Evolutionary conservation across 2,329 filamentous ascomycete genomes (phyloP).

Genomic region (Aspergillus sp.): DNA sequence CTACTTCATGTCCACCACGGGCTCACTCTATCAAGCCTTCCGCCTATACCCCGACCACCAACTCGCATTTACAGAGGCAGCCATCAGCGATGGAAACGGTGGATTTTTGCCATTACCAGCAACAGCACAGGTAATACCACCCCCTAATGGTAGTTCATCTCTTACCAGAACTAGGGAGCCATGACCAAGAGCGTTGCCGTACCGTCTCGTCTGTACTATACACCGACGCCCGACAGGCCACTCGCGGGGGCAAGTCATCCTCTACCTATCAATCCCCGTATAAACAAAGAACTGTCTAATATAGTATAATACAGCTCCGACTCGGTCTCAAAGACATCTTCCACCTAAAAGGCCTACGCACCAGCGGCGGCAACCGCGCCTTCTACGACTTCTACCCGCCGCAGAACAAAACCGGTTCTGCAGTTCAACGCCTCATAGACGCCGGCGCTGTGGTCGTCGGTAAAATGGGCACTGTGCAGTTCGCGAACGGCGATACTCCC

Average conservation of each 20-base stretch:
- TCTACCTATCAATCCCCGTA: too few species aligned
- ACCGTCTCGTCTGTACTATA: conserved; percentile 62
- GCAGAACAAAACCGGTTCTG: conserved; percentile 48
- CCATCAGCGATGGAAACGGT: conserved; percentile 9
- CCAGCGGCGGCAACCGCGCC: conserved; percentile 58
- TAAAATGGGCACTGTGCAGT: conserved; percentile 35
- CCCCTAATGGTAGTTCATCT: neutral
- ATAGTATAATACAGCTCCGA: conserved; percentile 28
- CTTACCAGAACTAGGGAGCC: neutral
- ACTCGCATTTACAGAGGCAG: conserved; percentile 11
- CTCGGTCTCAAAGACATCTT: conserved; percentile 65
- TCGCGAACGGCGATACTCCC: conserved; percentile 32
- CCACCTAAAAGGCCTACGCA: conserved; percentile 58
- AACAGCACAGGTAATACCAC: neutral
- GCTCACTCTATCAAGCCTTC: conserved; percentile 11
- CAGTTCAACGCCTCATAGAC: conserved; percentile 58
- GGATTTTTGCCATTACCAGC: conserved; percentile 3
- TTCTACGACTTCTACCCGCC: conserved; percentile 56
- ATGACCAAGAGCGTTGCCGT: conserved; percentile 45
- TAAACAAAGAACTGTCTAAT: too few species aligned
- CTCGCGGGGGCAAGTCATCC: conserved; percentile 49
- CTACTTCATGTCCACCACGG: neutral
- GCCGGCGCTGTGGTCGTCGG: conserved; percentile 54
- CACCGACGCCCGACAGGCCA: conserved; percentile 53
- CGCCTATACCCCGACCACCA: conserved; percentile 15